Base-by-base conservation (phyloP, 805 yeast genomes). In the Ascoidea asiatica region DNA sequence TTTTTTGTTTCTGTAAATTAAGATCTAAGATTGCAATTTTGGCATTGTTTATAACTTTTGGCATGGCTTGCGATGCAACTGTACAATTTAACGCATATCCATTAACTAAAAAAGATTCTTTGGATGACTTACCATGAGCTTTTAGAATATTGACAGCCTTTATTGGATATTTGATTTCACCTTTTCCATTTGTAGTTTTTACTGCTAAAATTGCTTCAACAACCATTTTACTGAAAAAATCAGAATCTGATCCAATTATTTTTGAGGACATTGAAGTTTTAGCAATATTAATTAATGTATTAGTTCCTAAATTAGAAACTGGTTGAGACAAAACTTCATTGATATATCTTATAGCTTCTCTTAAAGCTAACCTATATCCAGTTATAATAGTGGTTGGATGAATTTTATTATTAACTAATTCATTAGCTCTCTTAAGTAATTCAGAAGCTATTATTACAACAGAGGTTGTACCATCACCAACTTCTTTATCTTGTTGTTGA, bases 371-470 rank as follows among this genome's bases (percentile, higher is more conserved):
- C 58, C 97, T 75, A 67, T 86, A 92, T 40, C 99, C 99, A 18
- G 95, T 87, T 55, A 94, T 89, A 55, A 94, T 89, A 7, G 98
- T 92, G 2, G 98, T 92, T 41, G 99, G 99, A 64, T 94, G 98
- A 50, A 94, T 83, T 60, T 87, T 86, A 65, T 86, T 86, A 58
- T 82, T 83, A 42, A 92, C 97, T 51, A 92, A 70, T 54, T 89
- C 96, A 63, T 88, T 87, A 38, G 98, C 98, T 51, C 95, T 75
- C 56, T 84, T 84, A 57, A 92, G 70, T 46, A 92, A 67, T 65
- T 92, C 99, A 35, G 95, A 75, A 20, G 98, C 97, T 59, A 94
- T 81, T 50, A 92, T 88, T 38, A 92, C 98, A 43, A 92, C 98
- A 15, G 95, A 84, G 0, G 99, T 92, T 39, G 99, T 89, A 54